A percentile compares a stretch with the other conserved stretches of the same genome.
These are phyloP conservation scores for Colletotrichum simmondsii DNA, from an alignment of 2,329 filamentous ascomycete species.

Conservation along the genomic window DNA sequence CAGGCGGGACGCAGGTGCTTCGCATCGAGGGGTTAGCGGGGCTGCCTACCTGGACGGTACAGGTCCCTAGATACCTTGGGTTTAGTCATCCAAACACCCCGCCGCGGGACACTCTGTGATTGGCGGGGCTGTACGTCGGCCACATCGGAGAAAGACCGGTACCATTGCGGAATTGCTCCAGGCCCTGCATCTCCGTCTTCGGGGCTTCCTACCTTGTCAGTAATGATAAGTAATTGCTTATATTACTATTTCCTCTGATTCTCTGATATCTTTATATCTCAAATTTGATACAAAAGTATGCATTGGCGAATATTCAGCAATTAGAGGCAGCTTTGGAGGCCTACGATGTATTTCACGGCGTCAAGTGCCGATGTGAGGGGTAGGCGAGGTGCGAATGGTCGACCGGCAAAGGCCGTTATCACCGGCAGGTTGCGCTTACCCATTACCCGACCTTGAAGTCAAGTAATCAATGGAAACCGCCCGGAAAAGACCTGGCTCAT, in stretches of 20 bases:
- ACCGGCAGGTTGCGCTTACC: neutral
- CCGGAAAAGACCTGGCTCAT: neutral
- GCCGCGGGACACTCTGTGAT: neutral
- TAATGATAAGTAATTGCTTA: neutral
- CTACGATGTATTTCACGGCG: neutral
- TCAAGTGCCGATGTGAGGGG: neutral
- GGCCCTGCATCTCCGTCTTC: constrained; percentile 17
- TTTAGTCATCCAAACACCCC: constrained; percentile 8
- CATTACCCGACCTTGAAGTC: no score
- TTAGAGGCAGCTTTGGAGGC: neutral
- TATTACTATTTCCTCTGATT: neutral
- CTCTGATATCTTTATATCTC: neutral
- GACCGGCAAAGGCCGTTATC: neutral
- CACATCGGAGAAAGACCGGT: constrained; percentile 18
- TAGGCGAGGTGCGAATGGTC: neutral
- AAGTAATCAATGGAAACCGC: no score
- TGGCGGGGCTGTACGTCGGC: neutral
- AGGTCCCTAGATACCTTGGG: no score
- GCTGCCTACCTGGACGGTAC: neutral
- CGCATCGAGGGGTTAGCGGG: constrained; percentile 32
- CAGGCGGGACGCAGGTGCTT: neutral
- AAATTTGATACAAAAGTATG: neutral
- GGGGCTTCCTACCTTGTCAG: neutral
- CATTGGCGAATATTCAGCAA: neutral
- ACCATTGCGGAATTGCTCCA: constrained; percentile 3